A percentile compares a stretch with the other conserved stretches of the same genome.
phyloP scores from a whole-genome alignment of 2,329 filamentous ascomycete species.

The Monilinia laxa region DNA sequence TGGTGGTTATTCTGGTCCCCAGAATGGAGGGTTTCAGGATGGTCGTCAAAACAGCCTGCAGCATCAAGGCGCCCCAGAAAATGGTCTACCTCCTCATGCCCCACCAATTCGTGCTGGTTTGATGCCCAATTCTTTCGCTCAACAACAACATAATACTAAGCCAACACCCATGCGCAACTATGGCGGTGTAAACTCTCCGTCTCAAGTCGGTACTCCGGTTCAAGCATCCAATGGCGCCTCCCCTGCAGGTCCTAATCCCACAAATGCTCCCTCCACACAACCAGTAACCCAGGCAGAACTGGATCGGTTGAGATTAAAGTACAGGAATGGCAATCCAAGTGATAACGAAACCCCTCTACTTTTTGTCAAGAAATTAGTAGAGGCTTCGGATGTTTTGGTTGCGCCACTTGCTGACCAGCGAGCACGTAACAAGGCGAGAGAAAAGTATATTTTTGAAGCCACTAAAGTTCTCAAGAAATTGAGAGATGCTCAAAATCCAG shows the following conservation, averaged over 20 bases:
- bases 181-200: slow-evolving; percentile 30
- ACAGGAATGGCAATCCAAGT: slow-evolving; percentile 67
- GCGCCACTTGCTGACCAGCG: slow-evolving; percentile 65
- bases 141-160: slow-evolving; percentile 50
- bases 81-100: slow-evolving; percentile 59
- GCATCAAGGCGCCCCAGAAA: slow-evolving; percentile 26
- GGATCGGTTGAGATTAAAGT: slow-evolving; percentile 66
- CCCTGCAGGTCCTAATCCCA: slow-evolving; percentile 20
- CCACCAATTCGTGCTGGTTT: slow-evolving; percentile 62
- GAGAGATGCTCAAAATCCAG: slow-evolving; percentile 66
- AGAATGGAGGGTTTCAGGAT: slow-evolving; percentile 26
- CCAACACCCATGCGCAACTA: slow-evolving; percentile 52
- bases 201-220: slow-evolving; percentile 7
- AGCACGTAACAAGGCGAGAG: slow-evolving; percentile 70
- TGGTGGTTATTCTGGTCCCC: slow-evolving; percentile 24
- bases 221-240: slow-evolving; percentile 4
- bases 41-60: slow-evolving; percentile 32
- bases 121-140: slow-evolving; percentile 58
- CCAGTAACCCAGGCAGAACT: slow-evolving; percentile 75
- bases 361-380: slow-evolving; percentile 80
- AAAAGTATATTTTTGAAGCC: slow-evolving; percentile 81
- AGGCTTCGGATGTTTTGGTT: slow-evolving; percentile 77
- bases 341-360: slow-evolving; percentile 71
- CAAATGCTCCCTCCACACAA: slow-evolving; percentile 29
- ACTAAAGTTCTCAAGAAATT: slow-evolving; percentile 92